Conservation (phyloP, 2,329 filamentous ascomycete species). For the Diplodia seriata region DNA sequence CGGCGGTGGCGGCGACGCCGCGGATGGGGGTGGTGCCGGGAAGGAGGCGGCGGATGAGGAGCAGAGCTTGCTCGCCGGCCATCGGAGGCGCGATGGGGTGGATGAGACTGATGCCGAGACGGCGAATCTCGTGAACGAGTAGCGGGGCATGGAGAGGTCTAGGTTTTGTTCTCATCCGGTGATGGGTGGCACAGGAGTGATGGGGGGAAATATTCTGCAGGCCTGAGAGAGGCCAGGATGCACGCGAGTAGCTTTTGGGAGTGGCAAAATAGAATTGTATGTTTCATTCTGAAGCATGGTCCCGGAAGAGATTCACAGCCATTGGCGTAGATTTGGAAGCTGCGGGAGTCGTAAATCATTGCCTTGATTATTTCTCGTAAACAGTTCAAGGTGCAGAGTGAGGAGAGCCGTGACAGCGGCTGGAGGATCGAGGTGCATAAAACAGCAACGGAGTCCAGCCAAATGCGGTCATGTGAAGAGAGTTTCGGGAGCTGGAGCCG, state of each 20-base stretch:
- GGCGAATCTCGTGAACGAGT: constrained; percentile 24
- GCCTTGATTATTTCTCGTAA: background rate
- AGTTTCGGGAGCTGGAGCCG: constrained; percentile 10
- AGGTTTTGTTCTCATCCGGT: background rate
- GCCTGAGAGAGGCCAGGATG: background rate
- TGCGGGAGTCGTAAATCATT: too few relatives aligned
- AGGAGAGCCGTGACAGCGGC: constrained; percentile 11
- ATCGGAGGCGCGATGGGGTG: background rate
- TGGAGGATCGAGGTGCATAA: background rate
- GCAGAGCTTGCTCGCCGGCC: background rate
- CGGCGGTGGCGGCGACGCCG: background rate
- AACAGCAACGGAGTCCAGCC: too few relatives aligned
- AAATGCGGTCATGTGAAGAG: background rate
- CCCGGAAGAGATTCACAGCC: too few relatives aligned
- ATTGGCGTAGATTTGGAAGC: too few relatives aligned
- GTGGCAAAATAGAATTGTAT: background rate
- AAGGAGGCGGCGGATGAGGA: constrained; percentile 13
- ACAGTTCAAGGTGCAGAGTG: background rate
- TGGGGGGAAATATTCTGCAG: background rate
- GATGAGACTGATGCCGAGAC: constrained; percentile 3
- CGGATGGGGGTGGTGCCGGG: background rate
- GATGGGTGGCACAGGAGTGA: background rate
- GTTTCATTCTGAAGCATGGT: constrained; percentile 6
- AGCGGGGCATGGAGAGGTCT: background rate
- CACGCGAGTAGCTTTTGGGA: background rate